Evolutionary conservation across 306 rosid genomes (phyloP), one percentile per base, ranked within the genome.

Genomic region (Ceratonia siliqua): DNA sequence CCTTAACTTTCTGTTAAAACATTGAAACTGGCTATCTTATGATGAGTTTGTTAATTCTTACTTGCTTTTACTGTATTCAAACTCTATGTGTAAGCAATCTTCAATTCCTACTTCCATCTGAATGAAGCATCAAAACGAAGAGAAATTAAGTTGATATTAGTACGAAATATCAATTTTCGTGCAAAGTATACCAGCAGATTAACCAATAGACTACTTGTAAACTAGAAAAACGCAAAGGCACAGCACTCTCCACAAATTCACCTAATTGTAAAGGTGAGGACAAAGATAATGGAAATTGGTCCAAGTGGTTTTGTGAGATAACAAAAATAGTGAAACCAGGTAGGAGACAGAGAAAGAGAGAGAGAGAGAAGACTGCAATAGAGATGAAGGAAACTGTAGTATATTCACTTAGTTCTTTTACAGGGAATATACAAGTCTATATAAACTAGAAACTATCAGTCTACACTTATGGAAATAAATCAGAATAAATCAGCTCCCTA

Each of bases 51-150:
- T 28, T 28, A 7, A 53, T 35, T 76, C 96, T 73, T 86, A 91
- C 96, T 91, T 91, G 96, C 92, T 91, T 85, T 91, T 91, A 55
- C 87, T 82, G 71, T 91, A 91, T 82, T 91, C 96, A 54, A 91
- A 87, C 77, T 91, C 96, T 13, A 88, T 91, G 80, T 91, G 96
- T 66, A 91, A 82, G 79, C 96, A 91, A 74, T 91, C 96, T 76
- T 91, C 96, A 55, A 91, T 91, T 74, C 96, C 96, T 49, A 91
- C 96, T 87, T 91, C 96, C 96, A 91, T 91, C 96, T 91, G 88
- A 82, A 78, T 43, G 70, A 70, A 41, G 13, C 68, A 61, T 28
- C 75, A 43, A 71, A 53, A 12, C 14, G 46, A 69, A 12, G 68
- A 70, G 35, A 62, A n/a, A 66, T 25, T 41, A 56, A 9, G 49